Evolutionary conservation across 1,284 basidiomycete species (phyloP), one percentile per base, ranked within the genome.

Genomic region (Moesziomyces globuligerus): DNA sequence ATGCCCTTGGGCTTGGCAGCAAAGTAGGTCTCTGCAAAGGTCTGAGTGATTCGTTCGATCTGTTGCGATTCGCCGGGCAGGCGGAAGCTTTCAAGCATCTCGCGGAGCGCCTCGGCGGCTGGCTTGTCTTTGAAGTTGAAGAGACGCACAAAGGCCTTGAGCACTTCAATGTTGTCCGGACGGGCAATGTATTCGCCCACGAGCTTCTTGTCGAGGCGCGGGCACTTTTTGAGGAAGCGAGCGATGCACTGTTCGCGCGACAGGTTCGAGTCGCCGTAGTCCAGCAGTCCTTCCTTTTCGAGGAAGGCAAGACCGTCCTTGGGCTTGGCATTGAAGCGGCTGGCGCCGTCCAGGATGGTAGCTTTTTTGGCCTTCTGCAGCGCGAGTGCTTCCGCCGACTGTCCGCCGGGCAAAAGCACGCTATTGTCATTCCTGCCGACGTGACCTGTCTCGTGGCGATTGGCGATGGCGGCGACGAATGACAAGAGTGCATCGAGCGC

Each of bases 51-150:
- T 7, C 95, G 88, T 21, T 88, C 85, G 67, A 99, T 99, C 65
- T 97, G 96, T 81, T 97, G 94, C 11, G 93, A 84, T 83, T 99
- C 96, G 53, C 96, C 96, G 0, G 96, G 96, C 42, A 99, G 86
- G 52, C 96, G 88, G 86, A 99, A 97, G 6, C 90, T 87, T 83
- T 98, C 96, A 7, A 98, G 86, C 67, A 98, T 85, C 81, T 97
- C 94, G 36, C 96, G 88, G 88, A 99, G 89, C 3, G 94, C 94
- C 68, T 99, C 95, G 13, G 93, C 93, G 65, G 97, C 88, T 10
- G 90, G 88, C 90, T 94, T 95, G 73, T 90, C 87, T 76, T 89
- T 87, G 84, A 98, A 98, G 83, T 98, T 91, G 80, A 98, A 95
- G 32, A 94, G 84, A 17, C 87, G 86, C 75, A 99, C 89, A 83